These are phyloP conservation scores for Melastoma candidum DNA, from an alignment of 441 rosid genomes.

Conservation along the genomic window DNA sequence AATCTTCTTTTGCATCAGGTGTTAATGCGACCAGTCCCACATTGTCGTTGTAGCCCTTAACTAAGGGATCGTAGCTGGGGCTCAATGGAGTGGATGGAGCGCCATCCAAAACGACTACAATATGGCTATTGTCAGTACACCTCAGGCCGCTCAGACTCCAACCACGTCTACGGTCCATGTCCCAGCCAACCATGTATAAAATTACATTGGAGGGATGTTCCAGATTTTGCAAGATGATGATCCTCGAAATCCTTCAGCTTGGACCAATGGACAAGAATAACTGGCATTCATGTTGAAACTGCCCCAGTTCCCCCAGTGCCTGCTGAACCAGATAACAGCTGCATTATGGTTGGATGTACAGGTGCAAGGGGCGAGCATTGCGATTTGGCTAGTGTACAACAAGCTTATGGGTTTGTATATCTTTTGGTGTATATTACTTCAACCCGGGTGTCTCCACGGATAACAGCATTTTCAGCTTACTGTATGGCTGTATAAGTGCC, in stretches of 20 bases:
- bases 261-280: neutral
- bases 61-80: conserved; percentile 2
- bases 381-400: conserved; percentile 12
- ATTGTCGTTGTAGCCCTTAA: no score
- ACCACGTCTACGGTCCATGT: conserved; percentile 38
- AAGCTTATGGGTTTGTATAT: conserved; percentile 11
- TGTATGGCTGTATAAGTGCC: neutral
- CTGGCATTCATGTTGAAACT: conserved; percentile 6
- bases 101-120: conserved; percentile 33
- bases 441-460: conserved; percentile 7
- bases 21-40: no score
- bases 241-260: conserved; percentile 28
- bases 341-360: conserved; percentile 22
- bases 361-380: conserved; percentile 21
- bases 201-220: neutral
- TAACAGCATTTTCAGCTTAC: conserved; percentile 4
- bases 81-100: conserved; percentile 51
- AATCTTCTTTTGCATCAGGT: no score
- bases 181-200: conserved; percentile 22
- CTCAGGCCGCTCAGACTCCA: conserved; percentile 47
- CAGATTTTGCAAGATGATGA: neutral
- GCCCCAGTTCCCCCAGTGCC: neutral
- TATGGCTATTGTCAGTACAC: conserved; percentile 34
- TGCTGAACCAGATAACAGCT: neutral
- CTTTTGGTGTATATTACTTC: conserved; percentile 22